Evolutionary conservation across 148 eudicot genomes (phyloP).

Genomic region (Heliamphora exappendiculata): DNA sequence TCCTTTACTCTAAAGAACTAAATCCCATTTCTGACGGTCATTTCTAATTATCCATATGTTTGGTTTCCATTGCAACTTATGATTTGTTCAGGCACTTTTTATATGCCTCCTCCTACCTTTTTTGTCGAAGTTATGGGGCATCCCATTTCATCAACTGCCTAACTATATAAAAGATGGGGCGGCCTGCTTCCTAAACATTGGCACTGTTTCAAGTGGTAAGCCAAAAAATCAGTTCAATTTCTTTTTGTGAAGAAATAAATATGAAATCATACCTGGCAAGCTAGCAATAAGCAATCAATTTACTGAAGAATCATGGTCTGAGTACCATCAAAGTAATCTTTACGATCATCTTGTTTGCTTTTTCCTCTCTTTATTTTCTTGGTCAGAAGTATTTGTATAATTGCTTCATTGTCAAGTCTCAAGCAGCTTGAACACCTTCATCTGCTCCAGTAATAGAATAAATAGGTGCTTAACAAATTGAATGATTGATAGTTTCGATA

Average conservation of each 20-base stretch:
- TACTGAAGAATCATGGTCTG: neutral
- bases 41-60: neutral
- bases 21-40: neutral
- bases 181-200: conserved; percentile 86
- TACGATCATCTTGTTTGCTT: neutral
- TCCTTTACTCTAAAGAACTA: neutral
- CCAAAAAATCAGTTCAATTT: neutral
- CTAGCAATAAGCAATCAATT: neutral
- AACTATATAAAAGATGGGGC: conserved; percentile 87
- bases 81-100: conserved; percentile 64
- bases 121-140: conserved; percentile 89
- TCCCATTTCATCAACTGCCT: conserved; percentile 83
- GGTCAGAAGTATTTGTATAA: neutral
- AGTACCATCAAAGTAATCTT: neutral
- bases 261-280: neutral
- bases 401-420: neutral
- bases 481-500: neutral
- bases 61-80: neutral
- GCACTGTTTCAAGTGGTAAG: conserved; percentile 60
- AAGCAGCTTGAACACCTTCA: conserved; percentile 4
- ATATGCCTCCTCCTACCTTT: conserved; percentile 92
- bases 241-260: neutral
- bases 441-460: neutral
- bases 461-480: neutral
- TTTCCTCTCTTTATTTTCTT: neutral